phyloP scores from a whole-genome alignment of 345 rosid species.

The Murraya paniculata region DNA sequence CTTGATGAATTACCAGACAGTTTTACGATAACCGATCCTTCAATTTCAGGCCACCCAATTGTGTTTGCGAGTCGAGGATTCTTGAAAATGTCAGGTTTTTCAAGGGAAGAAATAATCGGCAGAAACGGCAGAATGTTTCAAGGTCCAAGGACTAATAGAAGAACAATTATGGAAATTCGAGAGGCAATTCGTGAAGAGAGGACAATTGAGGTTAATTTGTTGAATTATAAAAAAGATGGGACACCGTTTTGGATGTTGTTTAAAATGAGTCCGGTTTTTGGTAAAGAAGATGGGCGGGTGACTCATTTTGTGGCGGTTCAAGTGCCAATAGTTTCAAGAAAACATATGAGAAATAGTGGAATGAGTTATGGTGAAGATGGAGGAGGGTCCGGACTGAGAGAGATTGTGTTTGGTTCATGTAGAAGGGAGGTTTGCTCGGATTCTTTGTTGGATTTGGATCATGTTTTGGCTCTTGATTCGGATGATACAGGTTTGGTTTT shows the following conservation, averaged over 20 bases:
- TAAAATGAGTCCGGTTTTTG: conserved; percentile 68
- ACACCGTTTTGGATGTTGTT: conserved; percentile 93
- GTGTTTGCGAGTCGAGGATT: conserved; percentile 83
- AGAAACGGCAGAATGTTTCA: conserved; percentile 77
- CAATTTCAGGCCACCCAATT: conserved; percentile 79
- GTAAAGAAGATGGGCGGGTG: conserved; percentile 55
- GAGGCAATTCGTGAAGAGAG: conserved; percentile 85
- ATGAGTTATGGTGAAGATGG: conserved; percentile 37
- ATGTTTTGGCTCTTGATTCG: conserved; percentile 40
- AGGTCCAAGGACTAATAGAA: conserved; percentile 68
- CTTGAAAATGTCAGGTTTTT: conserved; percentile 70
- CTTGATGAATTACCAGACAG: conserved; percentile 70
- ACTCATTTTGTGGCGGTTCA: conserved; percentile 82
- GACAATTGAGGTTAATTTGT: conserved; percentile 46
- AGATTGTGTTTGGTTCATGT: conserved; percentile 67
- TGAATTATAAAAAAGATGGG: conserved; percentile 87
- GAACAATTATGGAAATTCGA: conserved; percentile 75
- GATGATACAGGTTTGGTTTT: conserved; percentile 43
- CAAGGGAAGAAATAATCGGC: conserved; percentile 68
- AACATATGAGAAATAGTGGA: conserved; percentile 25
- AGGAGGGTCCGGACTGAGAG: conserved; percentile 31
- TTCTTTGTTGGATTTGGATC: conserved; percentile 37
- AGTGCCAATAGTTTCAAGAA: conserved; percentile 51
- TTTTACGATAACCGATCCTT: conserved; percentile 91
- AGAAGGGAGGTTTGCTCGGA: conserved; percentile 74